Evolutionary conservation across 139 green algal genomes (phyloP), one percentile per base, ranked within the genome.

Genomic region (Chlamydomonas eustigma): DNA sequence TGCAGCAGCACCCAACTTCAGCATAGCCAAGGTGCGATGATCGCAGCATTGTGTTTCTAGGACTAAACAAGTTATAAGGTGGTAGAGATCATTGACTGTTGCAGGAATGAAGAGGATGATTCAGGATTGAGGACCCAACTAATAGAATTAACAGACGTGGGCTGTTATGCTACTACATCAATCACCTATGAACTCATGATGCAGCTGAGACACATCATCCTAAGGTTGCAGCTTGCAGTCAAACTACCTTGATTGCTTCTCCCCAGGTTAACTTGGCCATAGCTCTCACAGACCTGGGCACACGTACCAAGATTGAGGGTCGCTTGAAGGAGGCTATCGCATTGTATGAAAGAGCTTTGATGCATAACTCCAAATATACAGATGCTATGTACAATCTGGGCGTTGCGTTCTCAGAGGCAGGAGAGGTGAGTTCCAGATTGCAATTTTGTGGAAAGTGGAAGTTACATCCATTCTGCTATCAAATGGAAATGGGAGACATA

Each of bases 311-410:
- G 80, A 64, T 82, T 36, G 70, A 80, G 67, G 86, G 85, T 5
- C 75, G 71, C 1, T 22, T 86, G 51, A 64, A 78, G 0, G 81
- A 88, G 34, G 88, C 76, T 37, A 79, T 91, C 0, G 36, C 74
- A 0, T 50, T 90, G 44, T 94, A 93, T 64, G 90, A 97, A 80
- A 79, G 82, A 0, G 90, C 92, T 0, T 73, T 95, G 52, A 78
- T 82, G 1, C 75, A 90, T 33, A 74, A 85, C 51, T 87, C 91
- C 1, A 70, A 77, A 24, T 87, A 96, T 50, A 77, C 89, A 0
- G 90, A 97, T 4, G 93, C 94, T 1, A 78, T 98, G 50, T 99
- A 99, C 90, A 98, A 98, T 83, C 84, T 98, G 37, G 95, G 91
- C 0, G 93, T 98, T 5, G 90, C 89, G 4, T 90, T 84, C 39